Evolutionary conservation across 306 rosid species (phyloP), one percentile per base, ranked within the genome.

Genomic region (Chamaecrista fasciculata): DNA sequence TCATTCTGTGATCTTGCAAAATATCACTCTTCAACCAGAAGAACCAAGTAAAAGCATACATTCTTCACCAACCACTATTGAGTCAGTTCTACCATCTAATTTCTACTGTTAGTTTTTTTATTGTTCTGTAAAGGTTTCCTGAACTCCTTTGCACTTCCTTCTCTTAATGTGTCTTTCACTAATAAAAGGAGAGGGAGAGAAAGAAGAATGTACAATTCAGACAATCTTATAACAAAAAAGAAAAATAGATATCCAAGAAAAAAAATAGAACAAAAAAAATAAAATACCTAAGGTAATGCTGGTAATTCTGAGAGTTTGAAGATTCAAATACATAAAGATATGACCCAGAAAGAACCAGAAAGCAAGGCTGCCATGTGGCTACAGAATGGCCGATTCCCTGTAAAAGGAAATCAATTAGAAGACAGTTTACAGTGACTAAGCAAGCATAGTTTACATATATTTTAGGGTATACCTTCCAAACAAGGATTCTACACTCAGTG

Each of bases 341-440:
- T 8, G 79, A 74, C 60, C 89, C 96, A 3, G 93, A 86, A 36
- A 92, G 81, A 58, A 84, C 88, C 69, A 93, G 76, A 78, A 83
- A 86, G 83, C 96, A 90, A 33, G 96, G 86, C 73, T 86, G 90
- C 98, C 98, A 93, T 9, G 96, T 77, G 65, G 96, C 93, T 57
- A 93, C 87, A 21, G 96, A 93, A 83, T 93, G 90, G 39, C 98
- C 98, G 57, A 93, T 84, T 52, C 98, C 96, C 98, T 92, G 79
- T 52, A 70, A 75, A 53, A 66, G 64, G 67, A 68, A 62, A 39
- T 25, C 39, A 25, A 70, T 57, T 37, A 29, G 46, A 36, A 11
- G 10, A 36, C 11, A 42, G 40, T 55, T 69, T 70, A 28, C 20
- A 20, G 60, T 21, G 33, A 66, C 25, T 71, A 69, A 21, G 20